These are phyloP conservation scores for Luzula sylvatica DNA, from an alignment of 176 grass and related monocot species.

Conservation along the genomic window DNA sequence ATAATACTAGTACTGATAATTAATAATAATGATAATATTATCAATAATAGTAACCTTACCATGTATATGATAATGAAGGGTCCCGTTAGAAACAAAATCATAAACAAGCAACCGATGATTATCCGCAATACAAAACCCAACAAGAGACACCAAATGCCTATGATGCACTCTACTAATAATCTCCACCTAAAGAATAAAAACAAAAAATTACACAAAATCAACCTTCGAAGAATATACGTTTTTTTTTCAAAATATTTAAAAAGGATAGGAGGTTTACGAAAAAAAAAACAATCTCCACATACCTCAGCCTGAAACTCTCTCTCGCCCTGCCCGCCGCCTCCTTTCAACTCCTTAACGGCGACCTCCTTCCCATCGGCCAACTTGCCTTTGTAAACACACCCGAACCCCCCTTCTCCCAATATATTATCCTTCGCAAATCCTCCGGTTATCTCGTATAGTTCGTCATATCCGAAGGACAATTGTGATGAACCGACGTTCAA, in stretches of 20 bases:
- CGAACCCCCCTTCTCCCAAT: constrained; percentile 85
- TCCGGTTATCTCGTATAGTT: constrained; percentile 60
- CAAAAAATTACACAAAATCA: no score
- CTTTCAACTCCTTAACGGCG: constrained; percentile 89
- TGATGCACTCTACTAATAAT: constrained; percentile 92
- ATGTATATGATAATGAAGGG: constrained; percentile 82
- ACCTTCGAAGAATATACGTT: no score
- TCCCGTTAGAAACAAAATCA: constrained; percentile 73
- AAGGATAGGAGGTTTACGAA: no score
- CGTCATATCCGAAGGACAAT: constrained; percentile 60
- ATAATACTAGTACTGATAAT: not conserved
- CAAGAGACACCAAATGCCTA: constrained; percentile 76
- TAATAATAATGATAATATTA: not conserved
- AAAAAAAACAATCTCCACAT: no score
- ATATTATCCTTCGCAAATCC: constrained; percentile 66
- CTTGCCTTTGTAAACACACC: constrained; percentile 75
- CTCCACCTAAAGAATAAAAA: constrained; percentile 26
- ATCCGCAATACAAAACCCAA: constrained; percentile 76
- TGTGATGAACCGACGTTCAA: constrained; percentile 48
- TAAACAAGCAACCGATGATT: constrained; percentile 81
- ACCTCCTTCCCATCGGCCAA: constrained; percentile 57
- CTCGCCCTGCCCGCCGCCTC: constrained; percentile 80
- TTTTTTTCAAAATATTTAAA: no score
- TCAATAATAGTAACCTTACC: constrained; percentile 26
- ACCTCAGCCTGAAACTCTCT: constrained; percentile 90